These are phyloP conservation scores for Cladophialophora yegresii DNA, from an alignment of 2,329 filamentous ascomycete genomes.

Conservation along the genomic window DNA sequence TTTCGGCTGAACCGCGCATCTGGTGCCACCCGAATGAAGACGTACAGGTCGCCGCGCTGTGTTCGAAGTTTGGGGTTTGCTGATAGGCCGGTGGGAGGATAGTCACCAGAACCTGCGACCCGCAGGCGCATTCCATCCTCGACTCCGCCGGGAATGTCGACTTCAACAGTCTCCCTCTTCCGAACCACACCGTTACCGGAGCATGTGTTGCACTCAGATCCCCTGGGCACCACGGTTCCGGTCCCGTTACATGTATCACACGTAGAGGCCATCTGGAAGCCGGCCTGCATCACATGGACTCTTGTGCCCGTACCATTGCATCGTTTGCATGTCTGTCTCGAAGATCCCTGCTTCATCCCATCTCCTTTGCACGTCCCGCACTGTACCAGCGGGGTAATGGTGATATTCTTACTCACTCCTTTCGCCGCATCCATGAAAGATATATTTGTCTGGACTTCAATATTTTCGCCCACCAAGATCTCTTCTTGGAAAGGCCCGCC, in stretches of 20 bases:
- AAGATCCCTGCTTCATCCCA: slow-evolving; percentile 78
- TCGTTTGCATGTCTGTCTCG: slow-evolving; percentile 70
- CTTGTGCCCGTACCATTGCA: slow-evolving; percentile 86
- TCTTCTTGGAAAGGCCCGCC: slow-evolving; percentile 74
- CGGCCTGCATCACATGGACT: slow-evolving; percentile 85
- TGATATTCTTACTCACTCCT: slow-evolving; percentile 83
- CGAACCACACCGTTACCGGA: slow-evolving; percentile 79
- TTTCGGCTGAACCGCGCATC: slow-evolving; percentile 86
- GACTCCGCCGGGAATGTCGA: slow-evolving; percentile 93
- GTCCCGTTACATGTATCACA: slow-evolving; percentile 79
- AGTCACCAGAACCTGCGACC: slow-evolving; percentile 83
- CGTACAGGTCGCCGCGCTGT: slow-evolving; percentile 84
- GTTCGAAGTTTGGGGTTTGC: slow-evolving; percentile 64
- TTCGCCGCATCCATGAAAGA: slow-evolving; percentile 96
- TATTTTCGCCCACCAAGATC: slow-evolving; percentile 88
- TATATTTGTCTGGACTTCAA: slow-evolving; percentile 90
- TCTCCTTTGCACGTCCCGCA: slow-evolving; percentile 82
- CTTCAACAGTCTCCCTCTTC: slow-evolving; percentile 77
- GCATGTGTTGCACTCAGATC: slow-evolving; percentile 78
- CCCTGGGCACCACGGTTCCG: slow-evolving; percentile 73
- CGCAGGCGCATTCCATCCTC: slow-evolving; percentile 94
- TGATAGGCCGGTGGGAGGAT: slow-evolving; percentile 72
- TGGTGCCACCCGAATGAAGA: slow-evolving; percentile 83
- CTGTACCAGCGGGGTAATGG: slow-evolving; percentile 75
- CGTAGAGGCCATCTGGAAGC: slow-evolving; percentile 93